Conservation (phyloP, 129 eudicot species). For the Flaveria robusta region DNA sequence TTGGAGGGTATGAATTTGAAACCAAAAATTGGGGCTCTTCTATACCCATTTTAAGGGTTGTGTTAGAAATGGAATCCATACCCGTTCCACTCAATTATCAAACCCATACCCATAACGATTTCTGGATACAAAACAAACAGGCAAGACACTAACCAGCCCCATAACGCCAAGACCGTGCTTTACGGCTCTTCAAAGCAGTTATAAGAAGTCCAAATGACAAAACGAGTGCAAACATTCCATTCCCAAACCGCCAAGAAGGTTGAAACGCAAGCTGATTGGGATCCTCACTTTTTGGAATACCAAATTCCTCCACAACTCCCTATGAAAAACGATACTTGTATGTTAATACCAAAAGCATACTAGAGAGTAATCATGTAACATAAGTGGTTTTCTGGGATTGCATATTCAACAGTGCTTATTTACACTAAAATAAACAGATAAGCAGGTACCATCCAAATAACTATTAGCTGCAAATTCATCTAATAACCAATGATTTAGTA, state of each 20-base stretch:
- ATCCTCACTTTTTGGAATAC: slow-evolving; percentile 80
- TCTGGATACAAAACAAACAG: slow-evolving; percentile 1
- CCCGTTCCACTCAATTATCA: neutral
- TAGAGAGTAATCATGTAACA: neutral
- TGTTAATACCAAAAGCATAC: neutral
- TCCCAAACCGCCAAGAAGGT: slow-evolving; percentile 96
- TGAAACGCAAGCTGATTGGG: slow-evolving; percentile 58
- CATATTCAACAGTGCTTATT: neutral
- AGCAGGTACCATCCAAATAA: too few species aligned
- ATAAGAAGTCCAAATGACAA: slow-evolving; percentile 92
- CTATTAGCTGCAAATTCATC: neutral
- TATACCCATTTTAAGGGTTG: neutral
- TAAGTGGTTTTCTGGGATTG: neutral
- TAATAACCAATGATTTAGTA: slow-evolving; percentile 10
- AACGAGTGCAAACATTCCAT: slow-evolving; percentile 97
- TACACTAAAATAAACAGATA: neutral
- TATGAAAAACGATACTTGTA: slow-evolving; percentile 34
- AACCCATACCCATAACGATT: neutral
- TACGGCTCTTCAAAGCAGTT: slow-evolving; percentile 86
- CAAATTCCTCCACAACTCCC: slow-evolving; percentile 96
- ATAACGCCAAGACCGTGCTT: slow-evolving; percentile 98
- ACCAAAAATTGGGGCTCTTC: neutral
- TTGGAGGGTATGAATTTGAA: neutral
- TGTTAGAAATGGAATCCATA: neutral
- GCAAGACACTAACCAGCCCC: slow-evolving; percentile 64